These are phyloP conservation scores for Diddensiella caesifluorescens DNA, from an alignment of 805 yeast genomes.

Conservation along the genomic window DNA sequence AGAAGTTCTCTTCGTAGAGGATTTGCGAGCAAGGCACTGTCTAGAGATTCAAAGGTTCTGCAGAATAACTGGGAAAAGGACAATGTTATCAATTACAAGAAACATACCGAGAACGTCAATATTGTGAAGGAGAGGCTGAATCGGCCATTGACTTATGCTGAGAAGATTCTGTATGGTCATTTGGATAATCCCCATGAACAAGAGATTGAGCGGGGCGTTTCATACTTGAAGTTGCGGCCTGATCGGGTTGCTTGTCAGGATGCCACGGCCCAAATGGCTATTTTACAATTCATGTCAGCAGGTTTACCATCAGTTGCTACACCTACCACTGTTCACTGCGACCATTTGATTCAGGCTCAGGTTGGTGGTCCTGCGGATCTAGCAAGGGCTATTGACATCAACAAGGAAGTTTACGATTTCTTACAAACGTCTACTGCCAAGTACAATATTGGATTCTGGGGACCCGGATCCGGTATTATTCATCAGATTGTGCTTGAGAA, in stretches of 20 bases:
- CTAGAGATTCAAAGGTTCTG: constrained; percentile 67
- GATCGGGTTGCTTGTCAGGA: constrained; percentile 99
- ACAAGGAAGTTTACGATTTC: constrained; percentile 93
- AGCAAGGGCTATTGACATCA: constrained; percentile 75
- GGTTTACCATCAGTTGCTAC: constrained; percentile 87
- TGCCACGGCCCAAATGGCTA: constrained; percentile 98
- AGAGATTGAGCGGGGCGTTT: constrained; percentile 76
- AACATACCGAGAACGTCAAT: constrained; percentile 80
- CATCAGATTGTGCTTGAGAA: constrained; percentile 96
- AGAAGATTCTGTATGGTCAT: constrained; percentile 91
- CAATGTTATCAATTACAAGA: constrained; percentile 87
- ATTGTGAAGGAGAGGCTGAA: constrained; percentile 75
- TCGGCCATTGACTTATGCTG: constrained; percentile 92
- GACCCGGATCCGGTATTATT: constrained; percentile 97
- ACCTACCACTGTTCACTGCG: constrained; percentile 96
- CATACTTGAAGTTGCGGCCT: constrained; percentile 90
- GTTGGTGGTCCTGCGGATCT: constrained; percentile 83
- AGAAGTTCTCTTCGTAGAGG: constrained; percentile 15
- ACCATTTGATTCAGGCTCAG: constrained; percentile 95
- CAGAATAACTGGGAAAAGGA: constrained; percentile 58
- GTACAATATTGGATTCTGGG: constrained; percentile 97
- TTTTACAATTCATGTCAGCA: constrained; percentile 93
- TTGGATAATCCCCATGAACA: constrained; percentile 87
- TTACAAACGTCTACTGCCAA: constrained; percentile 84
- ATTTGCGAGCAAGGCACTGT: constrained; percentile 28